Base-by-base conservation (phyloP, 148 eudicot species). In the Hydrangea macrophylla region DNA sequence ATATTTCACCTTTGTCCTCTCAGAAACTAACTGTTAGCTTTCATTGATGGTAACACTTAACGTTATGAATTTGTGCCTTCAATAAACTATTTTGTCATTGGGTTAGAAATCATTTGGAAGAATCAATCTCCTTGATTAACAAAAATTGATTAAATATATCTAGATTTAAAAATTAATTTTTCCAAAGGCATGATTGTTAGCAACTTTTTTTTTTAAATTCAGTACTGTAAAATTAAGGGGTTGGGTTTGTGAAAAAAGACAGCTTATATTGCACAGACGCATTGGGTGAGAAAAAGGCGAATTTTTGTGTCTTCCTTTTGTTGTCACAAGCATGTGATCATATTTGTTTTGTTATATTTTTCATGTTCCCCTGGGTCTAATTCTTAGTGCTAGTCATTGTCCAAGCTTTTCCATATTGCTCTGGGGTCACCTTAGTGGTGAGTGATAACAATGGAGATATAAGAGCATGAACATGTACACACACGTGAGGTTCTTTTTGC, bases 221-320 rank as follows among this genome's bases (percentile, higher is more conserved):
- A 61, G 45, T 8, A 61, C 0, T 5, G 9, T 10, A 40, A 27
- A 36, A 11, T 36, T 0, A 35, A 56, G 2, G 26, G 20, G 22
- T 39, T 56, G 36, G 39, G 53, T 27, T 37, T 26, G 33, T 8
- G 36, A n/a, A 40, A 66, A 51, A 13, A 3, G 12, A 11, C 54
- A 25, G 3, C 7, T 28, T 45, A 58, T 30, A 31, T 30, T 31
- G 18, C n/a, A 0, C 36, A 28, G 11, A 58, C 6, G 17, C 36
- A 15, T 28, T 1, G 10, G 17, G 17, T 10, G 22, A 23, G 33
- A 40, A 26, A 25, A 62, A 26, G 53, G 2, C 18, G 45, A 62
- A 1, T n/a, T n/a, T 39, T 12, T 58, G 62, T 33, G 42, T 56
- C 30, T 40, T 58, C 63, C 24, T 68, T 27, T 27, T 68, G 37